Percentiles rank a stretch among this genome's conserved stretches.
Conservation (phyloP, 768 basidiomycete genomes). For the Heimioporus sp. region DNA sequence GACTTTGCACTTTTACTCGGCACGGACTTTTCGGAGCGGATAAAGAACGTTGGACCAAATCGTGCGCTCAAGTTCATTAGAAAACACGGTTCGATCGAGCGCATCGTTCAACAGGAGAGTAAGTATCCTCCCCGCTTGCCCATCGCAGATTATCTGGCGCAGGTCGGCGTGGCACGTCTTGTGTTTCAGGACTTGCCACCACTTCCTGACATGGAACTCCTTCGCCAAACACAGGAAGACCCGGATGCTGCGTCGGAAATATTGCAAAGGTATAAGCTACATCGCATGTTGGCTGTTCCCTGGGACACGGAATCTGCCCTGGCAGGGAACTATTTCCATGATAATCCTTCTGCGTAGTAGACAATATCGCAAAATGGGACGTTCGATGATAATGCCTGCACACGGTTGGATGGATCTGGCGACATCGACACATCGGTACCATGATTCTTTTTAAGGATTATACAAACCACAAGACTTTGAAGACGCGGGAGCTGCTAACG, state of each 20-base stretch:
- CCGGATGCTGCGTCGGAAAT: slow-evolving; percentile 43
- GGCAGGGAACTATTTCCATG: slow-evolving; percentile 64
- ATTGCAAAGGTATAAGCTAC: slow-evolving; percentile 50
- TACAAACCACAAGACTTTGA: no score
- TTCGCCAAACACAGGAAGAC: slow-evolving; percentile 39
- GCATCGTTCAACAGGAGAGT: slow-evolving; percentile 50
- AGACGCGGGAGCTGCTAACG: no score
- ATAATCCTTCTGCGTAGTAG: slow-evolving; percentile 46
- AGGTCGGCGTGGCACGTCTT: slow-evolving; percentile 58
- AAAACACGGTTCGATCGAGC: slow-evolving; percentile 70
- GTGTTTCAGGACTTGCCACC: slow-evolving; percentile 70
- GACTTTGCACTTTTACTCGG: slow-evolving; percentile 88
- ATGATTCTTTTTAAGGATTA: no score
- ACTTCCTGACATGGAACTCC: slow-evolving; percentile 40
- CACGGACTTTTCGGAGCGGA: slow-evolving; percentile 87
- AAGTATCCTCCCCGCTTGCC: slow-evolving; percentile 53
- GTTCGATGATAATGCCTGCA: not conserved
- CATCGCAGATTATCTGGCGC: slow-evolving; percentile 53
- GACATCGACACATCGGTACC: no score
- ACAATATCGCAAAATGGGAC: not conserved
- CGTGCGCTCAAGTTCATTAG: slow-evolving; percentile 77
- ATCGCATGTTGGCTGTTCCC: slow-evolving; percentile 36
- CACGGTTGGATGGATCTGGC: no score
- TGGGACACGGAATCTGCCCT: slow-evolving; percentile 49
- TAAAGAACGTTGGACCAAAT: slow-evolving; percentile 76